Percentiles rank a stretch among this genome's conserved stretches.
These are phyloP conservation scores for Cordyceps cicadae DNA, from an alignment of 2,329 filamentous ascomycete species.

Conservation along the genomic window DNA sequence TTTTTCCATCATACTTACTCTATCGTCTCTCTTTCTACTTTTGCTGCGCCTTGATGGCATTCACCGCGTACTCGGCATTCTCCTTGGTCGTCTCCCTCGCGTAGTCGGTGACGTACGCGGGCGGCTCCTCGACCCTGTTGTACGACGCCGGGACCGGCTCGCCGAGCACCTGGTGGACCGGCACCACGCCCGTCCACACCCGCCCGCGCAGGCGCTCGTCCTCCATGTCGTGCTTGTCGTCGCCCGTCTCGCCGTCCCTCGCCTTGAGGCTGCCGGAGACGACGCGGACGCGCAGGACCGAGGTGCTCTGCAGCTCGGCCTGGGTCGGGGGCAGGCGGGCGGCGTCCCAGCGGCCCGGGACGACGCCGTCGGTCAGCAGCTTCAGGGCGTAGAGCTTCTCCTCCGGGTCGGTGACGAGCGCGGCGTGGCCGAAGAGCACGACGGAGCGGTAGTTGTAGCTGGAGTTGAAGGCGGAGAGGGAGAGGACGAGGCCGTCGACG, in stretches of 20 bases:
- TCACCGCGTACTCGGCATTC: constrained; percentile 14
- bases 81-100: background rate
- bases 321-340: constrained; percentile 61
- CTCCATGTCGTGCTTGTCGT: constrained; percentile 41
- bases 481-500: constrained; percentile 71
- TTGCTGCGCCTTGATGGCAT: constrained; percentile 26
- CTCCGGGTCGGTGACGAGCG: constrained; percentile 53
- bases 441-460: constrained; percentile 83
- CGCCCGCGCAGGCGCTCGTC: constrained; percentile 31
- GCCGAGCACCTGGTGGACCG: constrained; percentile 56
- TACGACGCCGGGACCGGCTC: constrained; percentile 52
- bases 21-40: background rate
- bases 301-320: constrained; percentile 67
- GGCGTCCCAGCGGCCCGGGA: constrained; percentile 60
- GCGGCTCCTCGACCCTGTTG: constrained; percentile 50
- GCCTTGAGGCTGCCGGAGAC: constrained; percentile 69
- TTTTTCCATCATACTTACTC: background rate
- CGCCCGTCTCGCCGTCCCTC: constrained; percentile 53
- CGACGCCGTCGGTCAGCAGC: constrained; percentile 66
- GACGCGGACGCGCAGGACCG: constrained; percentile 61
- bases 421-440: constrained; percentile 66
- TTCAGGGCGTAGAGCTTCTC: constrained; percentile 75
- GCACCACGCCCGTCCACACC: constrained; percentile 50
- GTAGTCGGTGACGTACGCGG: constrained; percentile 47
- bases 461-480: constrained; percentile 71